A percentile compares a stretch with the other conserved stretches of the same genome.
Conservation (phyloP, 192 early-diverging fungal species). For the Coemansia sp. region DNA sequence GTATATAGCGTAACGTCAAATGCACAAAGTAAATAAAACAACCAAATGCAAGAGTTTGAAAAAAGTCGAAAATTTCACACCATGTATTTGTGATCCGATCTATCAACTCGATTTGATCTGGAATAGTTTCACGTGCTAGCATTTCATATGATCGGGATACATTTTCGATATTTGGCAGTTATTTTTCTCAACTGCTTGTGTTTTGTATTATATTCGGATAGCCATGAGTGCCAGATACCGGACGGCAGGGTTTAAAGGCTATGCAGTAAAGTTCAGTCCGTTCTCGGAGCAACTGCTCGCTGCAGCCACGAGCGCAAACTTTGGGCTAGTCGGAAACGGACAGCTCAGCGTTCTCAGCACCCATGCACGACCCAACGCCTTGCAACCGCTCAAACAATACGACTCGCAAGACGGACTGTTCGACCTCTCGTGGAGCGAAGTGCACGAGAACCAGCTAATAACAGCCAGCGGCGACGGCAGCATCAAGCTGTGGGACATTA, state of each 20-base stretch:
- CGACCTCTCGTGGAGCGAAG: constrained; percentile 93
- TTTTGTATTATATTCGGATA: constrained; percentile 1
- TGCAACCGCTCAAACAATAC: constrained; percentile 58
- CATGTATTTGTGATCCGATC: too few relatives aligned
- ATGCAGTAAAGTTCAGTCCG: constrained; percentile 92
- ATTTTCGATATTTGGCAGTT: neutral
- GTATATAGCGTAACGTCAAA: constrained; percentile 1
- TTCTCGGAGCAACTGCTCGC: constrained; percentile 90
- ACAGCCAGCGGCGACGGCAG: constrained; percentile 92
- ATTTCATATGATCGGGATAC: neutral
- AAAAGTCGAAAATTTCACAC: neutral
- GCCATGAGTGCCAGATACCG: constrained; percentile 51
- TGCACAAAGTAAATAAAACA: neutral
- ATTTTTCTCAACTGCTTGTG: neutral
- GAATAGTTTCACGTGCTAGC: neutral
- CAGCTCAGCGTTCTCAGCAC: constrained; percentile 73
- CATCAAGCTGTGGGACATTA: constrained; percentile 92
- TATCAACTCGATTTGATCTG: neutral
- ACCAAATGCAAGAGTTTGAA: constrained; percentile 6
- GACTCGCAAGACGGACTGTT: constrained; percentile 98
- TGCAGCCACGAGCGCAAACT: constrained; percentile 87
- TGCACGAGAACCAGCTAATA: constrained; percentile 91
- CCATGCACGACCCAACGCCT: constrained; percentile 16
- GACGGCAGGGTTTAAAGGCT: constrained; percentile 86
- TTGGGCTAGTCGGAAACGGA: constrained; percentile 96